Evolutionary conservation across 768 basidiomycete species (phyloP).

Genomic region (Boletus reticulatus): DNA sequence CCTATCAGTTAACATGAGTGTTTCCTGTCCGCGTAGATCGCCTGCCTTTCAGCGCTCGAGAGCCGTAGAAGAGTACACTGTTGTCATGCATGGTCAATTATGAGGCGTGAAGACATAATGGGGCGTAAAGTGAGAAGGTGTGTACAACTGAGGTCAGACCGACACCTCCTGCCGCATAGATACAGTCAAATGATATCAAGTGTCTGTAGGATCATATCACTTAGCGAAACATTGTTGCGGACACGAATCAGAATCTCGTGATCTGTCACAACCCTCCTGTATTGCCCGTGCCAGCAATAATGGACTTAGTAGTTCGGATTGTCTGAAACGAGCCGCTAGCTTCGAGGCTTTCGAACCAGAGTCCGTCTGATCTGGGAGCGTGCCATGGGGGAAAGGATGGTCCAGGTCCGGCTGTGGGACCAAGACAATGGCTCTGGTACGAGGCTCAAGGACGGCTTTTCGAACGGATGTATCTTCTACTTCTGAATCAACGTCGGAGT

Average conservation of each 20-base stretch:
- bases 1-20: no score
- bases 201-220: conserved; percentile 4
- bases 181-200: conserved; percentile 6
- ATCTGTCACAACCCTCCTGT: conserved; percentile 14
- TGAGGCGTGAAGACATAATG: no score
- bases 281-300: conserved; percentile 13
- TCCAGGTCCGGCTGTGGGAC: neutral
- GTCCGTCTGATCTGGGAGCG: neutral
- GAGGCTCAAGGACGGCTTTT: neutral
- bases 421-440: neutral
- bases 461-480: neutral
- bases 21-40: no score
- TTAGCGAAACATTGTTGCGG: neutral
- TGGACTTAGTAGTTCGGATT: conserved; percentile 6
- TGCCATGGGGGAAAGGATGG: neutral
- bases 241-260: conserved; percentile 9
- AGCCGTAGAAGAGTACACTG: no score
- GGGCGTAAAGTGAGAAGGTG: no score
- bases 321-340: conserved; percentile 11
- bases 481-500: neutral
- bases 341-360: neutral
- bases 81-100: no score
- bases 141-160: neutral
- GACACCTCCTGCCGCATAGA: neutral
- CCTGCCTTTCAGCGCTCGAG: no score